Conservation (phyloP, 306 rosid genomes). For the Prunus mume region DNA sequence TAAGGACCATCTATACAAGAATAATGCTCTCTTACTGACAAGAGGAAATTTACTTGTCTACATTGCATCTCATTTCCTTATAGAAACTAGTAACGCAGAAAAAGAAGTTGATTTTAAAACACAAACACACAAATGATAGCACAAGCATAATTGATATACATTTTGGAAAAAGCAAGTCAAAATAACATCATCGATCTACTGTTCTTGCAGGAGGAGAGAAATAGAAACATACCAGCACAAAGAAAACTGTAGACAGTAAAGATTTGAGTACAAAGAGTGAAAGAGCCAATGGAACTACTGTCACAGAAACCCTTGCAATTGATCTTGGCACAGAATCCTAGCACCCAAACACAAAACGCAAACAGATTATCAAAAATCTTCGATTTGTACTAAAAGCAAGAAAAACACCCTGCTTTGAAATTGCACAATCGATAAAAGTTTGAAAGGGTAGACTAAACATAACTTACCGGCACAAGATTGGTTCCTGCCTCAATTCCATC, state of each 20-base stretch:
- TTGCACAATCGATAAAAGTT: not conserved
- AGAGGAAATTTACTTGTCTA: not conserved
- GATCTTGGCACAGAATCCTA: conserved; percentile 52
- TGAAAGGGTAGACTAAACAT: not conserved
- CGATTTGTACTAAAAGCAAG: not conserved
- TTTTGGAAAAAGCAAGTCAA: too few species aligned
- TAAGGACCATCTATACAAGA: not conserved
- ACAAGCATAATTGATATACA: too few species aligned
- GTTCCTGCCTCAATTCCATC: conserved; percentile 88
- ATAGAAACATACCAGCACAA: too few species aligned
- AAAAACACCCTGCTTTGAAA: not conserved
- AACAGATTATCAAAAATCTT: not conserved
- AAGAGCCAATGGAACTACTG: conserved; percentile 50
- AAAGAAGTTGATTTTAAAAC: not conserved
- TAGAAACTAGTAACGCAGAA: not conserved
- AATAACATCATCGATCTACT: too few species aligned
- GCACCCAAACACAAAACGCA: not conserved
- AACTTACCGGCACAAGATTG: conserved; percentile 48
- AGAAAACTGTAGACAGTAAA: conserved; percentile 46
- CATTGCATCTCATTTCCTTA: not conserved
- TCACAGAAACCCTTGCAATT: conserved; percentile 57
- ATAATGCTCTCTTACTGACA: not conserved
- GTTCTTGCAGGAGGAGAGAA: too few species aligned
- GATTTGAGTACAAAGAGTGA: conserved; percentile 63
- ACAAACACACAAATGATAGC: not conserved